Evolutionary conservation across 805 yeast species (phyloP), one percentile per base, ranked within the genome.

Genomic region (Candida ipomoeae): DNA sequence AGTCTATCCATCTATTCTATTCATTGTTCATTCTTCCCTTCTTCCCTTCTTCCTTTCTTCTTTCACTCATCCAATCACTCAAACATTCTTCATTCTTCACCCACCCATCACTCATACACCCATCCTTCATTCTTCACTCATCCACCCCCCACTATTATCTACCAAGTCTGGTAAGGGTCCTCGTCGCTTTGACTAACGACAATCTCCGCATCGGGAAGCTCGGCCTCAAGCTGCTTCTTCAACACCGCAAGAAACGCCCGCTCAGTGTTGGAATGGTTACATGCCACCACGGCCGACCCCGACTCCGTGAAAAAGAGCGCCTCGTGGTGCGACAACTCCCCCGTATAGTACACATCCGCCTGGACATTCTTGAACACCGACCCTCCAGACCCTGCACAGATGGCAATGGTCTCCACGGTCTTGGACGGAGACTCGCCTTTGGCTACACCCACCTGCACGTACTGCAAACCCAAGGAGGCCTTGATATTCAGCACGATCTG

Each of bases 341-440:
- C 99, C 0, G 99, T 91, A 60, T 83, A 80, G 63, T 79, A 86
- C 39, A 90, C 71, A 60, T 94, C 98, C 0, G 82, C 82, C 17
- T 70, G 52, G 2, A 77, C 75, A 0, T 83, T 83, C 45, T 74
- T 73, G 67, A 89, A 84, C 1, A 91, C 89, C 1, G 84, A 76
- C 3, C 87, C 85, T 0, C 99, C 98, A 1, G 96, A 87, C 0
- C 99, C 99, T 3, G 99, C 98, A 68, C 99, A 94, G 14, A 94
- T 66, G 0, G 97, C 98, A 20, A 90, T 71, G 0, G 80, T 76
- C 21, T 65, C 67, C 48, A 89, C 75, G 3, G 52, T 52, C 15
- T n/a, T 35, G 3, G 35, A 6, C 18, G 40, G 40, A 10, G 21
- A 8, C 23, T 20, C 38, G 29, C 44, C 43, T 5, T 68, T 68